Base-by-base conservation (phyloP, 805 yeast genomes). In the Kazachstania kunashirensis region DNA sequence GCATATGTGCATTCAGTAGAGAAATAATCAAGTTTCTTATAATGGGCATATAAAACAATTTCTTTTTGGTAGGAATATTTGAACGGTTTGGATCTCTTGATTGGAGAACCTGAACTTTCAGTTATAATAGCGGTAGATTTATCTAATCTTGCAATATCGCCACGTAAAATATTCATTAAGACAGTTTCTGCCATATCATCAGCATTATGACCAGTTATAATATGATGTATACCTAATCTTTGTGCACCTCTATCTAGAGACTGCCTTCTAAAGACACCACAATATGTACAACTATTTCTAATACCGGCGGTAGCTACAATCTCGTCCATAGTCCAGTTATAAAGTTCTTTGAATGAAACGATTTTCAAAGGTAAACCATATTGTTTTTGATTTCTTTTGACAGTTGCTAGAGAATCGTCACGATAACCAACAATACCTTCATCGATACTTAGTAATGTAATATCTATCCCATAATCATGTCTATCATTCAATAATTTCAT, bases 161-260 rank as follows among this genome's bases (percentile, higher is more conserved):
- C 99, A 49, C 99, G 70, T 20, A 92, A 63, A 30, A 92, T 61
- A 59, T 92, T 92, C 97, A 92, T 89, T 37, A 92, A 61, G 4
- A 92, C 95, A 0, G 99, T 92, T 53, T 92, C 99, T 1, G 99
- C 99, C 84, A 92, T 83, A 62, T 92, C 99, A 59, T 92, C 99
- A 0, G 99, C 99, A 58, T 92, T 92, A 61, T 92, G 99, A 2
- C 99, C 99, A 0, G 99, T 92, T 2, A 92, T 94, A 23, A 92
- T 92, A 60, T 92, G 99, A 37, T 71, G 68, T 35, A 92, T 86
- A 0, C 79, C 85, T 17, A 89, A 62, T 53, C 79, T 81, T 9
- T 83, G 78, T 2, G 97, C 96, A 2, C 98, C 99, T 47, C 99
- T 69, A 58, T 92, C 99, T 33, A 92, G 63, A 0, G 98, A 96